phyloP scores from a whole-genome alignment of 306 rosid species.

The Prosopis cineraria region DNA sequence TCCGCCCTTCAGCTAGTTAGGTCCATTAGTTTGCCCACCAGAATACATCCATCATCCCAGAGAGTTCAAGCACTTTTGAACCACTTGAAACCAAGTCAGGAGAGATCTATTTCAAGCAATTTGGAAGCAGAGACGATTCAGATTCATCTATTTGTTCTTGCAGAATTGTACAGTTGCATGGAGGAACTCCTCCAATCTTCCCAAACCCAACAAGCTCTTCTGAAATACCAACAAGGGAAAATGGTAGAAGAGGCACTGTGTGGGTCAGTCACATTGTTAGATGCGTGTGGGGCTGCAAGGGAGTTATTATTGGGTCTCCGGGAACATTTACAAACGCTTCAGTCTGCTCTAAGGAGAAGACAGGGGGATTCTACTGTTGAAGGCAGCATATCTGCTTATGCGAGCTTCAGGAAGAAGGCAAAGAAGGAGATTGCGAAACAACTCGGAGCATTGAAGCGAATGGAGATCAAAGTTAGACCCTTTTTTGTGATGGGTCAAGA shows the following conservation, averaged over 20 bases:
- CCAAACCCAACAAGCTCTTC: conserved; percentile 56
- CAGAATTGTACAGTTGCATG: conserved; percentile 58
- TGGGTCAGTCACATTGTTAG: conserved; percentile 62
- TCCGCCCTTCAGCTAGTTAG: conserved; percentile 56
- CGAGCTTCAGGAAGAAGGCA: conserved; percentile 56
- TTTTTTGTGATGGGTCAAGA: conserved; percentile 39
- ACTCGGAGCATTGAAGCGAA: conserved; percentile 49
- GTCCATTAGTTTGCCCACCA: conserved; percentile 80
- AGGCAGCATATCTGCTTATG: conserved; percentile 49
- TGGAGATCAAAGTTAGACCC: conserved; percentile 44
- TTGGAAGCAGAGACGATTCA: conserved; percentile 51
- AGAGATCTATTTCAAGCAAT: conserved; percentile 30
- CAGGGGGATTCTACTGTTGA: conserved; percentile 52
- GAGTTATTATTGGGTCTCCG: conserved; percentile 48
- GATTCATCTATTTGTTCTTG: conserved; percentile 52
- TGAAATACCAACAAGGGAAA: conserved; percentile 44
- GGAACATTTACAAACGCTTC: conserved; percentile 67
- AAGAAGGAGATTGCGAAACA: conserved; percentile 58
- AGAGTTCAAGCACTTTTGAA: conserved; percentile 54
- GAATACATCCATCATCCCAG: conserved; percentile 53
- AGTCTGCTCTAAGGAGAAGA: conserved; percentile 65
- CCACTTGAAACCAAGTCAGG: conserved; percentile 46
- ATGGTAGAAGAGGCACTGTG: conserved; percentile 48
- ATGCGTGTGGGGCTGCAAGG: conserved; percentile 59
- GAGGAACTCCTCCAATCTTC: conserved; percentile 62